Evolutionary conservation across 176 grass and related monocot genomes (phyloP).

Genomic region (Guadua angustifolia): DNA sequence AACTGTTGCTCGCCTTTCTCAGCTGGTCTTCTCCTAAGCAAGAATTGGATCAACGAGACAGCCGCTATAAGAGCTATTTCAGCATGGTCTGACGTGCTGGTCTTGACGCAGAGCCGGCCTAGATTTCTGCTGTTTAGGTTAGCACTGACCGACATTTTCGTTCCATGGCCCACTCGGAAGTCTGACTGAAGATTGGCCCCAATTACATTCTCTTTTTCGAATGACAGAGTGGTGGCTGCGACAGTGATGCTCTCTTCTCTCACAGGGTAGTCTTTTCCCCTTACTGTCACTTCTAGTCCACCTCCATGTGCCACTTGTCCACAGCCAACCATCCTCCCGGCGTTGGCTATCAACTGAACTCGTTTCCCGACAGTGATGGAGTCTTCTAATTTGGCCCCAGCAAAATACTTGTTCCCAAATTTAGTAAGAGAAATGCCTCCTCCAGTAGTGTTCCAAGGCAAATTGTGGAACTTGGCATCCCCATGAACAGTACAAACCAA

Average conservation of each 20-base stretch:
- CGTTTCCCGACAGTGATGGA: constrained; percentile 56
- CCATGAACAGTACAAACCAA: constrained; percentile 72
- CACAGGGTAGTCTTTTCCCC: constrained; percentile 81
- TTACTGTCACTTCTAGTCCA: constrained; percentile 63
- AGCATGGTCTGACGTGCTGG: constrained; percentile 71
- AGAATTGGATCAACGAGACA: constrained; percentile 67
- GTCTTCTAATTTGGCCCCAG: constrained; percentile 78
- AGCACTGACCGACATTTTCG: constrained; percentile 65
- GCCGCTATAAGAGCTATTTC: constrained; percentile 66
- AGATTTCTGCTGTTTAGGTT: constrained; percentile 83
- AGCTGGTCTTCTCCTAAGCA: constrained; percentile 59
- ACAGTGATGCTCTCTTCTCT: constrained; percentile 69
- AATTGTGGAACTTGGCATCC: constrained; percentile 62
- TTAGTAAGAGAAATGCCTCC: constrained; percentile 79
- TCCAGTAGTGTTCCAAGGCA: constrained; percentile 65
- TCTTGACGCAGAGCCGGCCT: constrained; percentile 66
- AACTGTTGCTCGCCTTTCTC: constrained; percentile 40
- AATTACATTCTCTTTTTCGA: constrained; percentile 70
- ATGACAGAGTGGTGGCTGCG: constrained; percentile 52
- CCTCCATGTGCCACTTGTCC: constrained; percentile 78
- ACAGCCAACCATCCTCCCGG: constrained; percentile 65
- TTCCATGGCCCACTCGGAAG: constrained; percentile 61
- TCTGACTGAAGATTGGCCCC: constrained; percentile 71
- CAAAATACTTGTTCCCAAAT: constrained; percentile 68
- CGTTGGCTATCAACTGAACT: constrained; percentile 48